Evolutionary conservation across 768 basidiomycete genomes (phyloP).

Genomic region (Pisolithus orientalis): DNA sequence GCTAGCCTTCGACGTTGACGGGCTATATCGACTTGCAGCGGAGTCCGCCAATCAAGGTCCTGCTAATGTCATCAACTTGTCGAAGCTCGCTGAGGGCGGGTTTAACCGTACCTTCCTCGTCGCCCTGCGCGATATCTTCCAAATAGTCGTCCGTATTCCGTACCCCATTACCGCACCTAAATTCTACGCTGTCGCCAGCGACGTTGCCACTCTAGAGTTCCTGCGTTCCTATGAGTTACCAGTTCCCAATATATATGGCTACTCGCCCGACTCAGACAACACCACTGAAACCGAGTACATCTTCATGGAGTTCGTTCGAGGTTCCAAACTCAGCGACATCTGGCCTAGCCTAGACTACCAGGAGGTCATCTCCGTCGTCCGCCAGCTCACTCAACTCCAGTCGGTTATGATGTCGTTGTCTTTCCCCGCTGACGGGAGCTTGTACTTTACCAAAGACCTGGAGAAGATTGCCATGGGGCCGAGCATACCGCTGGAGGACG

Average conservation of each 20-base stretch:
- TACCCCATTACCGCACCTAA: constrained; percentile 16
- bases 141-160: constrained; percentile 4
- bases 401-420: constrained; percentile 39
- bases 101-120: constrained; percentile 29
- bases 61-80: constrained; percentile 30
- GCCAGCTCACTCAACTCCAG: constrained; percentile 43
- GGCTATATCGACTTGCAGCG: constrained; percentile 37
- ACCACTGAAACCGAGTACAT: constrained; percentile 23
- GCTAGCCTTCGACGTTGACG: constrained; percentile 35
- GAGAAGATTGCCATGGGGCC: constrained; percentile 29
- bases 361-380: constrained; percentile 36
- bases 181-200: constrained; percentile 23
- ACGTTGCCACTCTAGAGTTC: constrained; percentile 24
- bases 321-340: constrained; percentile 15
- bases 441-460: constrained; percentile 43
- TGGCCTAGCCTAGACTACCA: constrained; percentile 33
- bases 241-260: constrained; percentile 23
- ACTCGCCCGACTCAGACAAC: constrained; percentile 24
- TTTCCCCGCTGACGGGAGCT: constrained; percentile 47
- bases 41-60: constrained; percentile 33
- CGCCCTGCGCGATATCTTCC: constrained; percentile 17
- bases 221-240: constrained; percentile 24
- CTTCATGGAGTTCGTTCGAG: constrained; percentile 28
- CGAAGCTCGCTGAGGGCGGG: constrained; percentile 39
- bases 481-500: constrained; percentile 31